phyloP scores from a whole-genome alignment of 148 eudicot genomes.

The Dysphania ambrosioides region DNA sequence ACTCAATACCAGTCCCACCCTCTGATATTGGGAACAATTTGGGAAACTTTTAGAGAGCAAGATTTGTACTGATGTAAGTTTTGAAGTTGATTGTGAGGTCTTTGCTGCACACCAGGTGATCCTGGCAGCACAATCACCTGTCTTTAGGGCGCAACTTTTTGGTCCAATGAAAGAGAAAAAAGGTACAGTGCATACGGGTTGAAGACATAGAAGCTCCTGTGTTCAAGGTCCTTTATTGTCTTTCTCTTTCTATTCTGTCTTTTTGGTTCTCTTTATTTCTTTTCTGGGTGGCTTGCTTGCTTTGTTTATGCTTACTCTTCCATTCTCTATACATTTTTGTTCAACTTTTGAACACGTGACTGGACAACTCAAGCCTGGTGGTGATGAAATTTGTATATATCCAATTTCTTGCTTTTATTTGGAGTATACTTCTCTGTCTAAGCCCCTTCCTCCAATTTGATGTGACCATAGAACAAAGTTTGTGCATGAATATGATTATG shows the following conservation, averaged over 20 bases:
- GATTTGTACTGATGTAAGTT: slow-evolving; percentile 38
- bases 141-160: slow-evolving; percentile 54
- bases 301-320: not conserved
- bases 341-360: too few species aligned
- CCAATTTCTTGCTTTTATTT: not conserved
- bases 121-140: slow-evolving; percentile 59
- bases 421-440: not conserved
- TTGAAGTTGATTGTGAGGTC: slow-evolving; percentile 52
- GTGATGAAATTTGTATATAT: not conserved
- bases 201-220: slow-evolving; percentile 56
- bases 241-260: not conserved
- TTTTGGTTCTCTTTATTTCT: not conserved
- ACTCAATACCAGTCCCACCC: slow-evolving; percentile 37
- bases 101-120: slow-evolving; percentile 52
- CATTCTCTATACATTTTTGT: not conserved
- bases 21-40: slow-evolving; percentile 47
- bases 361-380: too few species aligned
- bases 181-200: slow-evolving; percentile 41
- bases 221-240: slow-evolving; percentile 43
- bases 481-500: too few species aligned
- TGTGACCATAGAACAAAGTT: not conserved
- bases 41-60: slow-evolving; percentile 45
- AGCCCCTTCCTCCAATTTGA: not conserved
- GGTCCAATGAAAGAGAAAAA: slow-evolving; percentile 57
- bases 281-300: slow-evolving; percentile 1